Percentiles rank a stretch among this genome's conserved stretches.
phyloP scores from a whole-genome alignment of 2,329 filamentous ascomycete species.

The Blastomyces silverae region DNA sequence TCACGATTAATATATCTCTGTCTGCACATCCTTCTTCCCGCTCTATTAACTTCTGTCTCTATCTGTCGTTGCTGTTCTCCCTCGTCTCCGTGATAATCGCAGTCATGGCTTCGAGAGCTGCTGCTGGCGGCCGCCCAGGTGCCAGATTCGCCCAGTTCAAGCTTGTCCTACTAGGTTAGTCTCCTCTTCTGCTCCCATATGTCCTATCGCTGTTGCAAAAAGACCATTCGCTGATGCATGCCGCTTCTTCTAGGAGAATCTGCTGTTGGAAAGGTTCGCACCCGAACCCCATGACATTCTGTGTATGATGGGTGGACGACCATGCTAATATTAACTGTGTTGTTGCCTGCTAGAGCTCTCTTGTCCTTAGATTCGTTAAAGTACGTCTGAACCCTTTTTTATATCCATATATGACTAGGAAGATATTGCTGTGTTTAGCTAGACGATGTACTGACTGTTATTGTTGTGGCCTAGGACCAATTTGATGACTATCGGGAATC shows the following conservation, averaged over 20 bases:
- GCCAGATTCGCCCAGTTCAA: constrained; percentile 98
- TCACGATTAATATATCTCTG: not conserved
- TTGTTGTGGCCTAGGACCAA: constrained; percentile 64
- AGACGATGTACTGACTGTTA: constrained; percentile 7
- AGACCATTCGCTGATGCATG: constrained; percentile 7
- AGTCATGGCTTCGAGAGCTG: constrained; percentile 78
- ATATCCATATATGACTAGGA: not conserved
- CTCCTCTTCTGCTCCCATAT: not conserved
- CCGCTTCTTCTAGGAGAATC: constrained; percentile 67
- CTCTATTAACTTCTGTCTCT: not conserved
- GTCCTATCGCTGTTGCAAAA: constrained; percentile 34
- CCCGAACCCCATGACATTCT: not conserved
- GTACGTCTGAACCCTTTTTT: constrained; percentile 44
- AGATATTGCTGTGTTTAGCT: not conserved
- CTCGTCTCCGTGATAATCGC: not conserved
- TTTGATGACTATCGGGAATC: constrained; percentile 98
- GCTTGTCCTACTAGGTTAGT: constrained; percentile 86
- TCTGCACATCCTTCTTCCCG: not conserved
- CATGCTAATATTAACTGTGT: constrained; percentile 21
- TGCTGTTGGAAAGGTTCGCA: constrained; percentile 85
- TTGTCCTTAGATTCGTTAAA: constrained; percentile 97
- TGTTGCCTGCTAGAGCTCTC: constrained; percentile 65
- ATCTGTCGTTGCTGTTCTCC: not conserved
- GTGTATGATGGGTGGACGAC: not conserved
- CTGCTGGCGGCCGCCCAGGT: constrained; percentile 59